phyloP scores from a whole-genome alignment of 2,329 filamentous ascomycete genomes.

The Albifimbria verrucaria region DNA sequence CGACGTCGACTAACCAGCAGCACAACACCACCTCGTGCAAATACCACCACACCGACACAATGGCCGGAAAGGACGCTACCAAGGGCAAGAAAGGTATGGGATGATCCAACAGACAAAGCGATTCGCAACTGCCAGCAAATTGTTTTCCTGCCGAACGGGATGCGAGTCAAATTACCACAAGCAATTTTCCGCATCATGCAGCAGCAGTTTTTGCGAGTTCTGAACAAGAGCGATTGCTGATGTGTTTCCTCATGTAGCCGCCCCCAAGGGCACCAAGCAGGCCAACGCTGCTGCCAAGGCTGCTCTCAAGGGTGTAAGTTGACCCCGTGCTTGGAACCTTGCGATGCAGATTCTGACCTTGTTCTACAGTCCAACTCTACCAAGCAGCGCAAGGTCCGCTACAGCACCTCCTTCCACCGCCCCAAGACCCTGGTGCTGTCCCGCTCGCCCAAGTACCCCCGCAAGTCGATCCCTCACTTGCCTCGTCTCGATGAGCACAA shows the following conservation, averaged over 20 bases:
- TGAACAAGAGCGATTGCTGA: conserved; percentile 69
- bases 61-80: conserved; percentile 29
- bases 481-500: conserved; percentile 96
- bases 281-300: conserved; percentile 94
- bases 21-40: conserved; percentile 18
- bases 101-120: conserved; percentile 19
- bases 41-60: conserved; percentile 25
- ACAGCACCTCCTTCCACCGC: conserved; percentile 92
- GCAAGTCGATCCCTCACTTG: conserved; percentile 87
- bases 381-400: conserved; percentile 91
- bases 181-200: conserved; percentile 53
- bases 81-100: conserved; percentile 49
- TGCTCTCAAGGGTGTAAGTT: conserved; percentile 89
- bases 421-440: conserved; percentile 95
- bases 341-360: not conserved
- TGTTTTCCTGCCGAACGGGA: conserved; percentile 7
- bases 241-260: conserved; percentile 56
- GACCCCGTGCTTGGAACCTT: conserved; percentile 3
- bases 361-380: conserved; percentile 52
- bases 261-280: conserved; percentile 71
- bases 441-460: conserved; percentile 91
- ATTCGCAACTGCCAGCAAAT: not conserved
- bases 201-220: conserved; percentile 77
- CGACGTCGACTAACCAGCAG: conserved; percentile 14
- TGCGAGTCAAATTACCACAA: conserved; percentile 3